Percentiles rank a stretch among this genome's conserved stretches.
Conservation (phyloP, 768 basidiomycete species). For the Calvatia gigantea region DNA sequence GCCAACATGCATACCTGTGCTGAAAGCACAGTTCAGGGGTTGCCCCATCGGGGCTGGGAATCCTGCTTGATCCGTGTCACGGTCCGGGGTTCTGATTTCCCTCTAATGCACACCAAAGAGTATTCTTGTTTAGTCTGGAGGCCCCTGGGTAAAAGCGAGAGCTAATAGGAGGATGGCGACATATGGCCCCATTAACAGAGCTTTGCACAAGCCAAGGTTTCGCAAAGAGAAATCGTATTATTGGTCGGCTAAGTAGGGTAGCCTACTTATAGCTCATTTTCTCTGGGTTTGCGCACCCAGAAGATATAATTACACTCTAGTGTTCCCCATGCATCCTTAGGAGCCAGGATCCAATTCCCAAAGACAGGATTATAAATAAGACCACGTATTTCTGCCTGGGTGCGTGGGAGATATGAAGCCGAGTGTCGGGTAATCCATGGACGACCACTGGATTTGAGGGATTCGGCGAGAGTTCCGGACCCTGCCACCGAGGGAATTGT, state of each 20-base stretch:
- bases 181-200: no score
- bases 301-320: constrained; percentile 76
- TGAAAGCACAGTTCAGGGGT: no score
- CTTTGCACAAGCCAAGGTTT: no score
- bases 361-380: constrained; percentile 72
- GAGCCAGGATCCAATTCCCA: constrained; percentile 67
- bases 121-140: no score
- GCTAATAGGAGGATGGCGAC: no score
- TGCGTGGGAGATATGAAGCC: constrained; percentile 49
- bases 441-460: constrained; percentile 13
- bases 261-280: neutral
- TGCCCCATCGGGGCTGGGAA: no score
- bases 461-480: constrained; percentile 10
- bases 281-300: constrained; percentile 74
- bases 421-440: constrained; percentile 58
- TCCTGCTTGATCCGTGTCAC: no score
- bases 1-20: no score
- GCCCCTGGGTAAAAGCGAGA: no score
- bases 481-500: neutral
- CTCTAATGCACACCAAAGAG: no score
- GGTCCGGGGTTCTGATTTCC: no score
- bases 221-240: neutral
- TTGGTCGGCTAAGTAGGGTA: neutral
- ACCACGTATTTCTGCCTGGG: constrained; percentile 77
- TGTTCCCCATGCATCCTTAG: constrained; percentile 52